Evolutionary conservation across 2,329 filamentous ascomycete genomes (phyloP), one percentile per base, ranked within the genome.

Genomic region (Claviceps monticola): DNA sequence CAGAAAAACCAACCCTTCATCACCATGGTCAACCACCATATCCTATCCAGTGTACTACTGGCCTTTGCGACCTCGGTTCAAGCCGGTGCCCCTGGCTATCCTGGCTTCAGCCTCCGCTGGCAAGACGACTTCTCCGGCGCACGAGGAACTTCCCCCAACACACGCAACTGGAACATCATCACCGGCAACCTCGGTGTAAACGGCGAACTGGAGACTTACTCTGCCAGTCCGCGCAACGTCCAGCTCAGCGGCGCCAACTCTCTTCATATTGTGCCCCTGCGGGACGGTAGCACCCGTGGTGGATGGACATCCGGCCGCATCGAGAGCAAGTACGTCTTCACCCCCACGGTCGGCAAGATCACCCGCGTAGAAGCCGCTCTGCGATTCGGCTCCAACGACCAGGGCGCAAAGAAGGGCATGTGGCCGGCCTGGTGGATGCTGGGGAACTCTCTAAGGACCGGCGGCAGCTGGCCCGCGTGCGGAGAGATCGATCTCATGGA

Each of bases 361-460:
- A 78, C 74, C 21, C 63, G 69, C 42, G 64, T 74, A 29, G 71
- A 78, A 54, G 69, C 71, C 4, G 61, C 62, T 23, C 63, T 80
- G 46, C 71, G 74, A 38, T 66, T 78, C 46, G 78, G 74, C 13
- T 58, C 58, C 53, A 71, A 71, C 61, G 43, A 61, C 1, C 58
- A 60, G 43, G 66, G 67, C 2, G 60, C 61, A 44, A 75, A 78
- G 62, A 68, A 77, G 56, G 78, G 78, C 4, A 67, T 80, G 48
- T 80, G 76, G 77, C 76, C 77, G 0, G 77, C 77, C 0, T 79
- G 79, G 58, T 80, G 76, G 76, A 66, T 78, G 54, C 67, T 80
- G 16, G 76, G 77, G 42, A 68, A 78, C 48, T 61, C 69, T 11
- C 65, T 74, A 51, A 71, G 73, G 9, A 34, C 3, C 26, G 65